Base-by-base conservation (phyloP, 1,284 basidiomycete species). In the Trametes sp. region DNA sequence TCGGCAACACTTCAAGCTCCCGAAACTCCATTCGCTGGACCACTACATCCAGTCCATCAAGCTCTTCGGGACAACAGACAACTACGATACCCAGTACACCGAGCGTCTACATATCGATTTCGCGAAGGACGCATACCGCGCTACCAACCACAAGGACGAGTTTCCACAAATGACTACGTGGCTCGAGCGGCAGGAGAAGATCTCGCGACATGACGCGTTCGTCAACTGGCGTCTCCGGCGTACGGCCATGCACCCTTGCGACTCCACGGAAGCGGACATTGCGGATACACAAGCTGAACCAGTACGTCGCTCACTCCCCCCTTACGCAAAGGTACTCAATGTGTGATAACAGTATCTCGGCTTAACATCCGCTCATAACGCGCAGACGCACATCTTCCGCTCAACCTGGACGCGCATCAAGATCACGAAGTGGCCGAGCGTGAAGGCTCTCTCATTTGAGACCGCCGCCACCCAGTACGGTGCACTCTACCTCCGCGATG, bases 401-500 rank as follows among this genome's bases (percentile, higher is more conserved):
- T n/a, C n/a, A n/a, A n/a, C 38, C 14, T n/a, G 14, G 19, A 41
- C 55, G 13, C 26, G 29, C 19, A 51, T 58, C 26, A 29, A 51
- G 26, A 29, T 58, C 13, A 29, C 38, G 10, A 41, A 45, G 29
- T 51, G 35, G 23, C 57, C 57, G 2, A 58, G 29, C 46, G 49
- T 52, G 31, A 52, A 52, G 24, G 50, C 50, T 1, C 19, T 52
- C 35, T 33, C 50, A 4, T 52, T 52, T 23, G 50, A 52, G 4
- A 35, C 9, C 24, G 50, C 50, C 2, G 35, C 35, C 13, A 7
- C 23, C 7, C 24, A 8, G 35, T 77, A 78, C 51, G 70, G 74
- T 1, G 74, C 75, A 4, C 53, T 42, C 0, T 66, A 58, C 26
- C 73, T 79, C 46, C 61, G 57, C 9, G 69, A 72, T 26, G 75